Evolutionary conservation across 768 basidiomycete genomes (phyloP).

Genomic region (Nidularia sp.): DNA sequence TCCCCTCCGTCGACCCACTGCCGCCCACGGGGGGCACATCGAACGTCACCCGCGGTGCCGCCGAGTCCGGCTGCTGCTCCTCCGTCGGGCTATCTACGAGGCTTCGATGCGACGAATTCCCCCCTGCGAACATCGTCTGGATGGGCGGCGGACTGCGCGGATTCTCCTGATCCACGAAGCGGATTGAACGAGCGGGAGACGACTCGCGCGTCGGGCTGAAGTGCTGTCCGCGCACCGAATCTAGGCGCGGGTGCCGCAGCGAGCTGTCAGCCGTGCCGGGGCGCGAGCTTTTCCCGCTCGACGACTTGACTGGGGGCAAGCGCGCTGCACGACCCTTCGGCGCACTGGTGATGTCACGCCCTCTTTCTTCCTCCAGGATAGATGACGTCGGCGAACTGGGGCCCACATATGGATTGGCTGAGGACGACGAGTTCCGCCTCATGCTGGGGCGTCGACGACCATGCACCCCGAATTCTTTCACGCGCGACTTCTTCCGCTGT

Average conservation of each 20-base stretch:
- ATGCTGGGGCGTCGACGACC: too few relatives aligned
- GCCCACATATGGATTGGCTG: too few relatives aligned
- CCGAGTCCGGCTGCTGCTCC: not conserved
- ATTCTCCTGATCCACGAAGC: constrained; percentile 28
- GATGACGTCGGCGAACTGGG: too few relatives aligned
- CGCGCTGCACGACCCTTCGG: too few relatives aligned
- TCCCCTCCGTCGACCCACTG: too few relatives aligned
- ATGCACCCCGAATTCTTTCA: too few relatives aligned
- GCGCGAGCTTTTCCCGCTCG: constrained; percentile 8
- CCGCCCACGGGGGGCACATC: too few relatives aligned
- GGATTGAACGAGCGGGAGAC: constrained; percentile 41
- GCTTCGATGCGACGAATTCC: not conserved
- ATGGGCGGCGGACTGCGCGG: not conserved
- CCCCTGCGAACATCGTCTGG: not conserved
- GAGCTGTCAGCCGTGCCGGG: constrained; percentile 19
- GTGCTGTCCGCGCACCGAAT: constrained; percentile 24
- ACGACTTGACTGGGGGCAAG: not conserved
- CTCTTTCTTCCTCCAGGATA: too few relatives aligned
- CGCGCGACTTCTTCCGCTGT: too few relatives aligned
- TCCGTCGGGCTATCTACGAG: not conserved
- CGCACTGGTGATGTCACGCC: too few relatives aligned
- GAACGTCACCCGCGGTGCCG: too few relatives aligned
- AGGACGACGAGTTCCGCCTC: too few relatives aligned
- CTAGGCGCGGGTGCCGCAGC: constrained; percentile 24
- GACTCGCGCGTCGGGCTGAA: constrained; percentile 30